Evolutionary conservation across 75 land plant genomes (phyloP).

Genomic region (Pinus tabuliformis): DNA sequence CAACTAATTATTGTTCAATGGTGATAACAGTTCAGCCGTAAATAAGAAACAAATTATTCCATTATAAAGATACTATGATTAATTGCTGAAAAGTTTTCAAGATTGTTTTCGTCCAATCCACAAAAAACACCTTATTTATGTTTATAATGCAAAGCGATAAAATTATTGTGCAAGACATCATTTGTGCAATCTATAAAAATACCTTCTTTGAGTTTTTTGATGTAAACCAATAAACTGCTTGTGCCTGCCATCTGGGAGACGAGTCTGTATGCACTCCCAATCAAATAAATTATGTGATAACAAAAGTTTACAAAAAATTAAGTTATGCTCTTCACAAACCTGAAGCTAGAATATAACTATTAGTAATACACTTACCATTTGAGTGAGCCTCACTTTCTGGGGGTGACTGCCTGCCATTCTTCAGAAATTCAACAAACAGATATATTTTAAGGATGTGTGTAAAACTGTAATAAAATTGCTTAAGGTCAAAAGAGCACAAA

Average conservation of each 20-base stretch:
- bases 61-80: no score
- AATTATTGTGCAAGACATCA: not conserved
- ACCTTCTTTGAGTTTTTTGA: not conserved
- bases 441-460: not conserved
- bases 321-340: not conserved
- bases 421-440: not conserved
- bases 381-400: conserved; percentile 14
- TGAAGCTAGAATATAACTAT: not conserved
- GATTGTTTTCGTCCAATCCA: no score
- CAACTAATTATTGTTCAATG: no score
- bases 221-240: not conserved
- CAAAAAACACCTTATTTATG: no score
- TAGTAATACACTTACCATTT: not conserved
- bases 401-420: conserved; percentile 34
- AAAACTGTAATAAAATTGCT: not conserved
- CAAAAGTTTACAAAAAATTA: not conserved
- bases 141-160: not conserved
- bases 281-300: not conserved
- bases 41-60: no score
- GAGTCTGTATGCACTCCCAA: not conserved
- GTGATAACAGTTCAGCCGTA: no score
- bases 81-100: no score
- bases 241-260: not conserved
- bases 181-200: not conserved
- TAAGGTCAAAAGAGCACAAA: not conserved